Base-by-base conservation (phyloP, 805 yeast genomes). In the Saccharomycopsis fibuligera region DNA sequence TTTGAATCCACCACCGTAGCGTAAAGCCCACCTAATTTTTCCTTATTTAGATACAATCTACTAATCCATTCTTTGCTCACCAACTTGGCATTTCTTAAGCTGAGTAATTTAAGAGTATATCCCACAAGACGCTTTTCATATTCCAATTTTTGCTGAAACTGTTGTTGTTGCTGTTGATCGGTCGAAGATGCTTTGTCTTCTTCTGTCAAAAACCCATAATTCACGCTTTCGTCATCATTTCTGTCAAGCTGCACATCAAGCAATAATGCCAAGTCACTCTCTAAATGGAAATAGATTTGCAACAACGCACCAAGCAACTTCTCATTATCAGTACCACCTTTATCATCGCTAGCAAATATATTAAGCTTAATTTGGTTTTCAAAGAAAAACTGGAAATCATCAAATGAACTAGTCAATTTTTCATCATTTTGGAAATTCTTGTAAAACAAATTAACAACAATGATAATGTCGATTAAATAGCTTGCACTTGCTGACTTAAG, bases 221-320 rank as follows among this genome's bases (percentile, higher is more conserved):
- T 67, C 16, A 73, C 77, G 53, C 66, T 80, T 57, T 81, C 86
- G 19, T 69, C 67, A 30, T 70, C 80, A 21, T 65, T 67, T 56
- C 83, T 68, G 38, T 77, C 82, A 45, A 80, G 59, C 10, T 70
- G 66, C 2, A 68, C 57, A 0, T 61, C 57, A n/a, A 64, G 41
- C 1, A 61, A 33, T 39, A 60, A 63, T 0, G 79, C 78, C 10
- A 69, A 55, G 21, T 66, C 64, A 5, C 73, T 66, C 55, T 81
- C 88, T 50, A 73, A 69, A 21, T 68, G 58, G 51, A 79, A 64
- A 53, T 73, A 81, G 2, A 72, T 57, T n/a, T 66, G 59, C 49
- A 69, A 31, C 10, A 42, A 33, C 14, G 29, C 4, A 23, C 29
- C 24, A 4, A 12, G n/a, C 5, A 31, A 12, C 27, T 30, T 31